Evolutionary conservation across 2,329 filamentous ascomycete genomes (phyloP), one percentile per base, ranked within the genome.

Genomic region (Emergomyces pasteurianus): DNA sequence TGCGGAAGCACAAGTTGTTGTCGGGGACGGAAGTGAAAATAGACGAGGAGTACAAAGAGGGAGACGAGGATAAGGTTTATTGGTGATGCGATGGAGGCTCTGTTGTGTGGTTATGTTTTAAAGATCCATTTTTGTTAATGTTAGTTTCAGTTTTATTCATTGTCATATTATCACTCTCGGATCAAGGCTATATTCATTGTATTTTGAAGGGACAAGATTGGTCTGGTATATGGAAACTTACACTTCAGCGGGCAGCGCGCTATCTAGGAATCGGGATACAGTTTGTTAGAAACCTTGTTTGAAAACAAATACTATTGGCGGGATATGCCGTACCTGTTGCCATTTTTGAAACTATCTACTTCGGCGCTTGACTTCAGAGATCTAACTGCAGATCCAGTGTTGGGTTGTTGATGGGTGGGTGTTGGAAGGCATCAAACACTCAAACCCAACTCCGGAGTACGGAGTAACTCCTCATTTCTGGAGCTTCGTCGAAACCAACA

Each of bases 11-110:
- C 74, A 50, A 78, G 72, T 40, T 79, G 75, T 9, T 77, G 72
- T 62, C 78, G 77, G 55, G 83, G 82, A 52, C 82, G 80, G 66
- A 86, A 78, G 66, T 83, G 83, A 67, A 80, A 76, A 73, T 85
- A 86, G 52, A 82, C 70, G 38, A 85, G 71, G 65, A 84, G 68
- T 59, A 78, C 71, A 70, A 86, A 81, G 64, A 85, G 77, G 58
- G 82, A 78, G 68, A 84, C 68, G 59, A 86, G 81, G 65, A 85
- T 74, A 46, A 86, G 72, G 72, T 86, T 86, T 67, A 86, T 81
- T 38, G 83, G 83, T 0, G 82, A 81, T 38, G 81, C 77, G 66
- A 83, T 76, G 9, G 81, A 76, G 64, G 80, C 77, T 49, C 82
- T 83, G 66, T n/a, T 60, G 65, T 62, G 61, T 36, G 26, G 12